A percentile compares a stretch with the other conserved stretches of the same genome.
phyloP scores from a whole-genome alignment of 2,329 filamentous ascomycete species.

The Eutypa lata region DNA sequence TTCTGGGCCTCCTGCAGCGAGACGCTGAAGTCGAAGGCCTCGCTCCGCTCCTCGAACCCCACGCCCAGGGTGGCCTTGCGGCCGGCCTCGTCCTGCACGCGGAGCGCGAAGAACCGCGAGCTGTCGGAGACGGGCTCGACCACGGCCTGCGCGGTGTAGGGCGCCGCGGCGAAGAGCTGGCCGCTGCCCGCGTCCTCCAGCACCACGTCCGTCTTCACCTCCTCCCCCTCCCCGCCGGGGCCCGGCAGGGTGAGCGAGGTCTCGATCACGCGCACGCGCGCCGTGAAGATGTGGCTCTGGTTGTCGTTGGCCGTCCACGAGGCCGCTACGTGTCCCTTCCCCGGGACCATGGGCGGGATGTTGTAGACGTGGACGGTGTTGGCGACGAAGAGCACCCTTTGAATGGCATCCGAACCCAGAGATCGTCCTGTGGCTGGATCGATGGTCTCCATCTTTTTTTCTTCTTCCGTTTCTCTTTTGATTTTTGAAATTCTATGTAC shows the following conservation, averaged over 20 bases:
- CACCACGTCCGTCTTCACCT: conserved; percentile 70
- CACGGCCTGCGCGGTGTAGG: conserved; percentile 62
- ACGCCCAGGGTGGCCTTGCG: conserved; percentile 78
- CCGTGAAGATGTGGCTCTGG: conserved; percentile 79
- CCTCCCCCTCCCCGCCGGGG: conserved; percentile 37
- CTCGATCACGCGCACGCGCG: conserved; percentile 74
- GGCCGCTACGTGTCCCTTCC: conserved; percentile 74
- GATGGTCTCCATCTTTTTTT: conserved; percentile 65
- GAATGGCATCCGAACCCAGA: conserved; percentile 73
- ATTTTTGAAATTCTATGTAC: too few relatives aligned
- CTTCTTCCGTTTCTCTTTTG: too few relatives aligned
- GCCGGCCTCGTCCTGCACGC: conserved; percentile 72
- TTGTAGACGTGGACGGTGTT: conserved; percentile 79
- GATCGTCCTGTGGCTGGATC: conserved; percentile 69
- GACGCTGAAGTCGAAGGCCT: conserved; percentile 83
- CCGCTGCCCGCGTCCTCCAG: conserved; percentile 73
- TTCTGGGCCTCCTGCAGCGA: conserved; percentile 75
- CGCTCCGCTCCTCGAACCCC: conserved; percentile 81
- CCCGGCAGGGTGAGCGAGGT: conserved; percentile 54
- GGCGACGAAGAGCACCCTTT: conserved; percentile 78
- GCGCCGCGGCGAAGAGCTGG: conserved; percentile 78
- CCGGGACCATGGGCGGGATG: conserved; percentile 75
- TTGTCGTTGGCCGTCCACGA: conserved; percentile 71
- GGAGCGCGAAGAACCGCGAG: conserved; percentile 78
- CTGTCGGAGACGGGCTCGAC: conserved; percentile 80